Evolutionary conservation across 768 basidiomycete genomes (phyloP).

Genomic region (Lactifluus pinguis): DNA sequence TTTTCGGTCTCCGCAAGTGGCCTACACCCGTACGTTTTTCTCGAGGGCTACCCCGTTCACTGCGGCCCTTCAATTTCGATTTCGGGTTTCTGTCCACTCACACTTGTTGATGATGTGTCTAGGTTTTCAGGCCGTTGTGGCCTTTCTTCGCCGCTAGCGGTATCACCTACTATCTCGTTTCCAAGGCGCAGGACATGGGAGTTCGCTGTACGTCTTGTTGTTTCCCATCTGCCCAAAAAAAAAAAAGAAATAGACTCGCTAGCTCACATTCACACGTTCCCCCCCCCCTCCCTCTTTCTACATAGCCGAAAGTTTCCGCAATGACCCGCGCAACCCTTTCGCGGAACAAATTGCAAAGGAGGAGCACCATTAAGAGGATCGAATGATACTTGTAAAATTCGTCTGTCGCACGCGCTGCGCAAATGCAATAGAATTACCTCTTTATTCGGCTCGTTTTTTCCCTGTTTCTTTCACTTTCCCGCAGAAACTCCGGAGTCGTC

Average conservation of each 20-base stretch:
- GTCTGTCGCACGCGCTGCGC: background rate
- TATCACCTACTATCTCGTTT: conserved; percentile 59
- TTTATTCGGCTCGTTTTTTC: background rate
- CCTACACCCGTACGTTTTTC: conserved; percentile 54
- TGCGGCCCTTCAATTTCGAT: background rate
- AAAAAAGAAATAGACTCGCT: background rate
- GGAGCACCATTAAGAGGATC: conserved; percentile 27
- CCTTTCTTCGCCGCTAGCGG: conserved; percentile 64
- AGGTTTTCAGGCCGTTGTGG: conserved; percentile 71
- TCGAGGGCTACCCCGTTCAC: background rate
- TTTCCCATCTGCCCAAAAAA: background rate
- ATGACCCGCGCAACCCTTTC: conserved; percentile 78
- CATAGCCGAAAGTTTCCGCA: conserved; percentile 56
- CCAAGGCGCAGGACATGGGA: conserved; percentile 56
- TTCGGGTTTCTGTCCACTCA: background rate
- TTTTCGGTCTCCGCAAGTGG: conserved; percentile 77
- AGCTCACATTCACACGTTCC: background rate
- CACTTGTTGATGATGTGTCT: background rate
- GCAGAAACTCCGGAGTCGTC: background rate
- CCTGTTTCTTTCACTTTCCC: background rate
- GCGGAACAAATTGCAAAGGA: conserved; percentile 67
- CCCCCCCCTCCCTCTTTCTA: background rate
- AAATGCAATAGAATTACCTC: conserved; percentile 3
- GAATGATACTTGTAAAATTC: background rate
- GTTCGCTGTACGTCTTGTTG: conserved; percentile 58